Conservation (phyloP, 306 rosid genomes). For the Dryas alaskensis region DNA sequence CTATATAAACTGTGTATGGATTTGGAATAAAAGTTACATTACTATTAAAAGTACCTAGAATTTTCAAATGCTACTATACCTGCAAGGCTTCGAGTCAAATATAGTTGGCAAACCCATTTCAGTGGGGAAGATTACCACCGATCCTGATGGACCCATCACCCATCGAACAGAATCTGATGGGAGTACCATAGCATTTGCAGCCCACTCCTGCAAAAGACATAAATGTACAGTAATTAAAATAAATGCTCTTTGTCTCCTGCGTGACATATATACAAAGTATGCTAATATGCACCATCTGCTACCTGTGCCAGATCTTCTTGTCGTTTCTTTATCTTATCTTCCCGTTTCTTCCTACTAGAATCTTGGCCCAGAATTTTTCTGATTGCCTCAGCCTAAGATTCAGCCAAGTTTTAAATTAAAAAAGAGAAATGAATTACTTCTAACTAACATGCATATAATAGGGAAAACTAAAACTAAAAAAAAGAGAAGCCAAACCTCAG, state of each 20-base stretch:
- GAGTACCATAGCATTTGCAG: constrained; percentile 35
- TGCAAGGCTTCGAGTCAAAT: constrained; percentile 42
- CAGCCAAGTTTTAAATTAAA: background rate
- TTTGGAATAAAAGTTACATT: background rate
- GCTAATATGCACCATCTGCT: background rate
- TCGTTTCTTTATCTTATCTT: constrained; percentile 50
- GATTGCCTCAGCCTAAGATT: constrained; percentile 51
- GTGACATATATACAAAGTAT: background rate
- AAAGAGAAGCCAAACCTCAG: constrained; percentile 44
- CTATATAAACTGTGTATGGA: background rate
- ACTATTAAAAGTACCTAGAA: background rate
- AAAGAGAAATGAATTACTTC: background rate
- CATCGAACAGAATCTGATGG: constrained; percentile 44
- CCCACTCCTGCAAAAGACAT: constrained; percentile 44
- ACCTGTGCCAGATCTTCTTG: constrained; percentile 45
- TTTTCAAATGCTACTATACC: constrained; percentile 25
- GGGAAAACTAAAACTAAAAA: background rate
- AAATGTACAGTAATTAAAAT: background rate
- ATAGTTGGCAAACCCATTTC: constrained; percentile 55
- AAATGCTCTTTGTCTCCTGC: background rate
- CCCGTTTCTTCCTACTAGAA: constrained; percentile 54
- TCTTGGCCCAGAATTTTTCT: constrained; percentile 64
- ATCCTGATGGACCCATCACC: constrained; percentile 54
- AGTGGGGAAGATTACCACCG: constrained; percentile 45
- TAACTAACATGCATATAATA: background rate